Percentiles rank a stretch among this genome's conserved stretches.
Evolutionary conservation across 805 yeast genomes (phyloP).

Genomic region (Clavispora phyllophila): DNA sequence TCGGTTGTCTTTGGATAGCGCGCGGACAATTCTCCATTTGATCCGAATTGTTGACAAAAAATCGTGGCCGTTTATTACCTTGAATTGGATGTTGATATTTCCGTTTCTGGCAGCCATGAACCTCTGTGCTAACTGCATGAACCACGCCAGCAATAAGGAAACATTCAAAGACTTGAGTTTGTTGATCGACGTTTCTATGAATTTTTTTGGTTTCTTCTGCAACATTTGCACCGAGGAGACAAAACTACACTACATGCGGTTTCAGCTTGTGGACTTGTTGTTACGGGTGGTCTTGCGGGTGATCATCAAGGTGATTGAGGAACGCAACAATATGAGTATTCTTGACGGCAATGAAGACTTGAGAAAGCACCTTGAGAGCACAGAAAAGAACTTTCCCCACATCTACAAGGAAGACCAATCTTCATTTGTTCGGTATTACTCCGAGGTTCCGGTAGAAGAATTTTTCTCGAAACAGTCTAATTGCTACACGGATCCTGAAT

Average conservation of each 20-base stretch:
- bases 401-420: constrained; percentile 3
- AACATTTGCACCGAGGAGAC: constrained; percentile 7
- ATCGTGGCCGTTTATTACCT: constrained; percentile 18
- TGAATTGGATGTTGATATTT: constrained; percentile 29
- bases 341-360: constrained; percentile 14
- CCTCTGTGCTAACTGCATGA: constrained; percentile 26
- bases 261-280: constrained; percentile 16
- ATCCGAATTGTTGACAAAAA: constrained; percentile 17
- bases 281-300: constrained; percentile 20
- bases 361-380: constrained; percentile 12
- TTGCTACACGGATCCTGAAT: neutral
- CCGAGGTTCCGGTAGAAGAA: neutral
- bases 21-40: constrained; percentile 32
- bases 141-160: constrained; percentile 26
- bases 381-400: constrained; percentile 17
- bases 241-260: constrained; percentile 10
- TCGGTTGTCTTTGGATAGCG: constrained; percentile 28
- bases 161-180: constrained; percentile 24
- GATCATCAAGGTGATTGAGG: constrained; percentile 19
- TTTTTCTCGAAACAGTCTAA: neutral
- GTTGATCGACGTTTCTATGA: constrained; percentile 20
- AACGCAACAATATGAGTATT: constrained; percentile 14
- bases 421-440: neutral
- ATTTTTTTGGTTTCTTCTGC: constrained; percentile 13
- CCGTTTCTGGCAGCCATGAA: constrained; percentile 29